Percentiles rank a stretch among this genome's conserved stretches.
phyloP scores from a whole-genome alignment of 2,329 filamentous ascomycete species.

The Colletotrichum orchidophilum region DNA sequence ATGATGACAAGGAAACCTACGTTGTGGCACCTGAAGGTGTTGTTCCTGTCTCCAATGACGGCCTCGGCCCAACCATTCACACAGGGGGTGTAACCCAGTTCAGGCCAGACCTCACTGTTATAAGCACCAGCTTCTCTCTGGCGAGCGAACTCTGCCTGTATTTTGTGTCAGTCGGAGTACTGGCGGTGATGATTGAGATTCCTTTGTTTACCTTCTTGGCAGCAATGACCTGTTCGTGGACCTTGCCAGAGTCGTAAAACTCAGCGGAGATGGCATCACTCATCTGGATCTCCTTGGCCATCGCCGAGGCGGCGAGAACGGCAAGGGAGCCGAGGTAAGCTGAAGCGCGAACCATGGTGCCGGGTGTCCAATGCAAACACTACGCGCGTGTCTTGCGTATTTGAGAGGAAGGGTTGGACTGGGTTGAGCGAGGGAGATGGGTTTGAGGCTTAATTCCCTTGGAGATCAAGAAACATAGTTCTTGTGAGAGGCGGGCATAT shows the following conservation, averaged over 20 bases:
- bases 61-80: slow-evolving; percentile 54
- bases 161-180: not conserved
- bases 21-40: slow-evolving; percentile 59
- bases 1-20: slow-evolving; percentile 38
- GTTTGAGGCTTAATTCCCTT: slow-evolving; percentile 9
- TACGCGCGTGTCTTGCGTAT: not conserved
- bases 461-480: not conserved
- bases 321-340: slow-evolving; percentile 32
- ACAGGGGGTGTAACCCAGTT: slow-evolving; percentile 51
- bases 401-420: slow-evolving; percentile 7
- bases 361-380: slow-evolving; percentile 18
- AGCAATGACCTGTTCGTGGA: slow-evolving; percentile 33
- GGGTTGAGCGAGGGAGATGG: not conserved
- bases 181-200: not conserved
- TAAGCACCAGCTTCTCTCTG: slow-evolving; percentile 36
- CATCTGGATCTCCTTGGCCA: slow-evolving; percentile 33
- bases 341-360: slow-evolving; percentile 32
- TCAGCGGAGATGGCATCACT: slow-evolving; percentile 32
- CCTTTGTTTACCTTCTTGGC: slow-evolving; percentile 29
- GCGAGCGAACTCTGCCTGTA: slow-evolving; percentile 25
- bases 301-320: slow-evolving; percentile 34
- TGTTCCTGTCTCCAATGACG: slow-evolving; percentile 53
- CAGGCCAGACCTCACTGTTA: slow-evolving; percentile 46
- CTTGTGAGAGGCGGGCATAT: not conserved
- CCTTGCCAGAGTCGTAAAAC: slow-evolving; percentile 32